These are phyloP conservation scores for Peronospora farinosa DNA, from an alignment of 352 stramenopile genomes.

Conservation along the genomic window DNA sequence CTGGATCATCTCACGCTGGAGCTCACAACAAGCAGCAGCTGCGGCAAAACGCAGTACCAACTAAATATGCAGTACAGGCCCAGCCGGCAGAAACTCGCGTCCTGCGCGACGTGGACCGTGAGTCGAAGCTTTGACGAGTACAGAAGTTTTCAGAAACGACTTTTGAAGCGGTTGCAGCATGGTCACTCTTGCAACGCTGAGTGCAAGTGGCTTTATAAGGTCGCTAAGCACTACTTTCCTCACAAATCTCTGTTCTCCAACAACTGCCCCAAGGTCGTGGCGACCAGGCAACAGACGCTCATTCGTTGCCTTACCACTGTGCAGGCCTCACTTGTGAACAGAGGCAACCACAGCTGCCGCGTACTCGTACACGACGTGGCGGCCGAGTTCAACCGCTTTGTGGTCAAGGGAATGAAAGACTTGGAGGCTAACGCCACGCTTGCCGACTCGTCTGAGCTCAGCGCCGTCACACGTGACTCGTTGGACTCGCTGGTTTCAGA, in stretches of 20 bases:
- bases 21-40: constrained; percentile 14
- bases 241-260: constrained; percentile 37
- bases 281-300: constrained; percentile 30
- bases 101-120: constrained; percentile 29
- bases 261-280: constrained; percentile 31
- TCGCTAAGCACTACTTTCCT: constrained; percentile 59
- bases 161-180: constrained; percentile 40
- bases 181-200: constrained; percentile 56
- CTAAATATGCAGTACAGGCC: constrained; percentile 31
- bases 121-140: constrained; percentile 44
- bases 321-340: constrained; percentile 34
- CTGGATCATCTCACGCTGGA: constrained; percentile 30
- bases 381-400: constrained; percentile 34
- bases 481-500: constrained; percentile 23
- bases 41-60: constrained; percentile 28
- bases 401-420: constrained; percentile 32
- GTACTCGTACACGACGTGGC: constrained; percentile 31
- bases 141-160: constrained; percentile 36
- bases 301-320: constrained; percentile 33
- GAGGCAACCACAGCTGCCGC: constrained; percentile 32
- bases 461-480: constrained; percentile 22
- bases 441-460: constrained; percentile 27
- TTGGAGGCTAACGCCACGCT: constrained; percentile 15
- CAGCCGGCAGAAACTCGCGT: constrained; percentile 20
- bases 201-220: constrained; percentile 60